Evolutionary conservation across 108 stramenopile genomes (phyloP), one percentile per base, ranked within the genome.

Genomic region (Stephanodiscus triporus): DNA sequence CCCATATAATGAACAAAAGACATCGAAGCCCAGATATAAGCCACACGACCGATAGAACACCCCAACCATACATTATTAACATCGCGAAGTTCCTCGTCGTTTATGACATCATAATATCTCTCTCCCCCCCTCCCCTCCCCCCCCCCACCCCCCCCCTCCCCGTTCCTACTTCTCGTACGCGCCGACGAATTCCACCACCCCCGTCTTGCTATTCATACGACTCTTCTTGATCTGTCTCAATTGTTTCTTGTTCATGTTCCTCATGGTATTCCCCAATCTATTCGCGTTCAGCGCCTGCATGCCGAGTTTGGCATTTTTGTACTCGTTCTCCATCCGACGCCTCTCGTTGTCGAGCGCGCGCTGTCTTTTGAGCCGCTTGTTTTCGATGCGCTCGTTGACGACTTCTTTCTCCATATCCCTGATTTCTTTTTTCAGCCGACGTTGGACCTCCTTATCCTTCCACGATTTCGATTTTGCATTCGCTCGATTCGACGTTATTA

Each of bases 171-270:
- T 96, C 29, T 84, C 77, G 82, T 91, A 96, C 30, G 91, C 90
- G 8, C 88, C 77, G 24, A 96, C 92, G 72, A 86, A 92, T 78
- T 97, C 97, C 50, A 95, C 85, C 20, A 89, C 93, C 37, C 97
- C 95, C 53, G 95, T 95, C 90, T 95, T 94, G 23, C 82, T 78
- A 85, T 97, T 97, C 78, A 97, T 81, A 66, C 95, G 83, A 62
- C 90, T 95, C 87, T 97, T 97, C 85, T 97, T 97, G 78, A 97
- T 93, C 82, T 93, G 89, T 72, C 96, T 78, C 62, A 97, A 80
- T 78, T 97, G 95, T 66, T 96, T 96, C 91, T 97, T 97, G 72
- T 92, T 95, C 97, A 97, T 95, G 48, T 89, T 87, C 89, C 93
- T 95, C 72, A 97, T 79, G 49, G 91, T 97, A 14, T 66, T 71